Base-by-base conservation (phyloP, 805 yeast species). In the Wickerhamiella azymoides region DNA sequence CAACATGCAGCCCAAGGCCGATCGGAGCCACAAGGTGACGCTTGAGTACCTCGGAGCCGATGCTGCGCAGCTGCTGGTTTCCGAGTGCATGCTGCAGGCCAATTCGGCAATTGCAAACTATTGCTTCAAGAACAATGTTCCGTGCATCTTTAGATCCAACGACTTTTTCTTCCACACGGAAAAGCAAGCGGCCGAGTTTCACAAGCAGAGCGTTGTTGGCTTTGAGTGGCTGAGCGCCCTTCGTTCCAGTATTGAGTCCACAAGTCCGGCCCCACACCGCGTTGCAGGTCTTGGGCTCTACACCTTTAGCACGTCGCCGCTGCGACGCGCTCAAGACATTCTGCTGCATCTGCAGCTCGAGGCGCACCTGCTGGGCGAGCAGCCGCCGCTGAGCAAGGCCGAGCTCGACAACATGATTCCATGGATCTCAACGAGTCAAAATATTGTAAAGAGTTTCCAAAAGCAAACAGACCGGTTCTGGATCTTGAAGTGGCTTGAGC, bases 261-360 rank as follows among this genome's bases (percentile, higher is more conserved):
- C 72, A 0, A 41, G 47, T 1, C 73, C 82, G 0, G 50, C 54
- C 0, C 57, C 54, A 0, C 96, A 86, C 62, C 65, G 68, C 18
- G 74, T 81, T 51, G 62, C 85, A 28, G 93, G 88, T 3, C 62
- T 83, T 8, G 59, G 62, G 0, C 58, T 64, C 5, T 85, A 88
- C 56, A 69, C 80, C 5, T 81, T 84, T 16, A 79, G 83, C 8
- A 88, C 97, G 0, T 86, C 96, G 0, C 97, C 98, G 2, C 66
- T 92, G 51, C 70, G 97, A 59, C 68, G 97, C 52, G 81, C 74
- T 52, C 78, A 81, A 6, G 97, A 89, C 59, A 62, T 86, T 49
- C 60, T 86, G 8, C 79, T 80, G 55, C 96, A 88, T 56, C 74
- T 88, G 75, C 89, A 82, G 54, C 50, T 84, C 1, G 79, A 76